Conservation (phyloP, 2,329 filamentous ascomycete genomes). For the Neoascochyta sp. region DNA sequence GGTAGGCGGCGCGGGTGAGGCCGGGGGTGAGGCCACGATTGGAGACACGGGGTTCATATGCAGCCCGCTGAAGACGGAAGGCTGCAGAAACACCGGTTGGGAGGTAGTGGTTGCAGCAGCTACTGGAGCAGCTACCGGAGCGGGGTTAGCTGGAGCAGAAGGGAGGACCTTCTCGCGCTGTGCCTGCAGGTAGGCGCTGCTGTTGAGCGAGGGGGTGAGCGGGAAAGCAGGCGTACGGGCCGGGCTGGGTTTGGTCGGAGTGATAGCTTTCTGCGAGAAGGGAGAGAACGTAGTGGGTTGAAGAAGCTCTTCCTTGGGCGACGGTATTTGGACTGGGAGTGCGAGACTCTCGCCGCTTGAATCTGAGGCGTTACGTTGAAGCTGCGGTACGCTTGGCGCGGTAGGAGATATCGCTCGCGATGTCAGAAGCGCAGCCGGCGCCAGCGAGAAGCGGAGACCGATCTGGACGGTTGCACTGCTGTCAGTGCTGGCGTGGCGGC, state of each 20-base stretch:
- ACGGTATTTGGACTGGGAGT: constrained; percentile 32
- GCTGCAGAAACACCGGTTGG: constrained; percentile 33
- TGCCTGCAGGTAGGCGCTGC: constrained; percentile 29
- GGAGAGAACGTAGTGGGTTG: constrained; percentile 21
- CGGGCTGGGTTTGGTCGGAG: constrained; percentile 20
- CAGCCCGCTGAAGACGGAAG: no score
- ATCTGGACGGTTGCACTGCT: constrained; percentile 70
- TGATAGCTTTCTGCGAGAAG: constrained; percentile 12
- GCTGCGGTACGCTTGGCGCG: constrained; percentile 10
- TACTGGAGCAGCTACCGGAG: constrained; percentile 8
- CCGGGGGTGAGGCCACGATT: constrained; percentile 11
- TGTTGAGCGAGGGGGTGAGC: constrained; percentile 24
- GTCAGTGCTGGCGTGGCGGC: constrained; percentile 47
- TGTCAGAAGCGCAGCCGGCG: constrained; percentile 37
- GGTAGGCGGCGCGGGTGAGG: constrained; percentile 13
- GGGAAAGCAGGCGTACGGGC: constrained; percentile 25
- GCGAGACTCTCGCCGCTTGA: constrained; percentile 25
- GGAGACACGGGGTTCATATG: constrained; percentile 12
- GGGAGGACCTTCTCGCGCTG: constrained; percentile 37
- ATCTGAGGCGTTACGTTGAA: constrained; percentile 24
- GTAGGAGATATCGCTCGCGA: constrained; percentile 22
- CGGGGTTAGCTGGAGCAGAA: constrained; percentile 19
- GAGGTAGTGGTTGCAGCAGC: constrained; percentile 31
- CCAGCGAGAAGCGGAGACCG: constrained; percentile 61
- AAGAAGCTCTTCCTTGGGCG: constrained; percentile 11